Evolutionary conservation across 495 filamentous ascomycete genomes (phyloP), one percentile per base, ranked within the genome.

Genomic region (Cairneyella variabilis): DNA sequence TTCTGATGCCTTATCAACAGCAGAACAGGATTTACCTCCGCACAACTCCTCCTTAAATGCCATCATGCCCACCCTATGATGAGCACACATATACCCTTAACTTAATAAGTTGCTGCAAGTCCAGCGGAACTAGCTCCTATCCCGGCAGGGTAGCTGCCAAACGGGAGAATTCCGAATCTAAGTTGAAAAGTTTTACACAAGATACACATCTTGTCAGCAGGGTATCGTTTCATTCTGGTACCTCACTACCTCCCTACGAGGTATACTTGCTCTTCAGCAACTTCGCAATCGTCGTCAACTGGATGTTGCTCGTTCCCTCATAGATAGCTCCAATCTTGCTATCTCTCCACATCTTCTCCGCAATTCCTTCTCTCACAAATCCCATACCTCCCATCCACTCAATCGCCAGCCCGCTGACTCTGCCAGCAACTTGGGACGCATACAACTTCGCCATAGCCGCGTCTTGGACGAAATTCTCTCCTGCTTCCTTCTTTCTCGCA

Each of bases 281-380:
- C 82, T 91, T 95, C 41, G 90, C 90, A 64, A 98, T 97, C 12
- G 93, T 98, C 70, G 89, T 86, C 66, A 97, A 69, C 76, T 82
- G 78, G 43, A 82, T 82, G 62, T 82, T 82, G 66, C 77, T 80
- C 49, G 91, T 95, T 37, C 93, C 93, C 77, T 99, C 93, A 72
- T 99, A 97, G 58, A 99, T 97, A 40, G 89, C 90, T 1, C 93
- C 93, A 65, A 99, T 99, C 83, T 97, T 99, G 75, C 88, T 92
- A 68, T 99, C 93, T 20, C 93, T 79, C 77, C 85, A 99, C 75
- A 86, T 95, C 82, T 99, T 99, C 84, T 99, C 93, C 3, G 95
- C 93, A 56, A 96, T 83, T 2, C 93, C 93, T 68, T 99, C 93
- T 36, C 93, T 76, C 32, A 97, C 93, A 61, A 99, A 99, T 11